Evolutionary conservation across 2,329 filamentous ascomycete species (phyloP), one percentile per base, ranked within the genome.

Genomic region (Gaeumannomyces tritici): DNA sequence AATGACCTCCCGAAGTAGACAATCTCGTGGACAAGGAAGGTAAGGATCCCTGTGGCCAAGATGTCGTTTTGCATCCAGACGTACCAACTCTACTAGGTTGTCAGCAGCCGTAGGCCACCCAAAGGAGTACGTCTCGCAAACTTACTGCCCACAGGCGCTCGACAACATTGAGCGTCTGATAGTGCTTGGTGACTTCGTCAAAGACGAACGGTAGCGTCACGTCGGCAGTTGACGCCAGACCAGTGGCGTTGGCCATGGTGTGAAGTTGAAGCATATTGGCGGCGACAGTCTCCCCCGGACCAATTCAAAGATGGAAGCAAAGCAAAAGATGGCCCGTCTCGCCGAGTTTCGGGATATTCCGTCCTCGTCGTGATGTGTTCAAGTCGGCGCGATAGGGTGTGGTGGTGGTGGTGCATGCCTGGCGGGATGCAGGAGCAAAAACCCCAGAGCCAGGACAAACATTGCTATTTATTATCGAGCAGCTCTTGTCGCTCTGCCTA

Each of bases 1-100:
- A 98, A 73, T 70, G 80, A 89, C 68, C 95, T 88, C 69, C 95
- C 95, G 72, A 98, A 99, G 81, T 99, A 99, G 71, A 99, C 84
- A 55, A 86, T 62, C 77, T 99, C 95, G 80, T 99, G 95, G 85
- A 98, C 90, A 68, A 89, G 77, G 75, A 99, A 99, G 70, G 91
- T 96, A 89, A 98, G 89, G 79, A 99, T 93, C 64, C 95, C 95
- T 4, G 95, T 99, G 64, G 95, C 95, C 66, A 99, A 86, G 62
- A 90, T 88, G 78, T 99, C 95, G 75, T 99, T 99, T 75, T 96
- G 91, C 89, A 98, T 96, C 83, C 88, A 99, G n/a, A 93, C 84
- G 76, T 99, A 99, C 93, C 92, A 98, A 55, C 91, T 87, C 76
- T 86, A 58, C 26, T 62, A 13, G 24, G 60, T 33, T 62, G 27